Base-by-base conservation (phyloP, 164 flowering plant genomes). In the Piper betle region DNA sequence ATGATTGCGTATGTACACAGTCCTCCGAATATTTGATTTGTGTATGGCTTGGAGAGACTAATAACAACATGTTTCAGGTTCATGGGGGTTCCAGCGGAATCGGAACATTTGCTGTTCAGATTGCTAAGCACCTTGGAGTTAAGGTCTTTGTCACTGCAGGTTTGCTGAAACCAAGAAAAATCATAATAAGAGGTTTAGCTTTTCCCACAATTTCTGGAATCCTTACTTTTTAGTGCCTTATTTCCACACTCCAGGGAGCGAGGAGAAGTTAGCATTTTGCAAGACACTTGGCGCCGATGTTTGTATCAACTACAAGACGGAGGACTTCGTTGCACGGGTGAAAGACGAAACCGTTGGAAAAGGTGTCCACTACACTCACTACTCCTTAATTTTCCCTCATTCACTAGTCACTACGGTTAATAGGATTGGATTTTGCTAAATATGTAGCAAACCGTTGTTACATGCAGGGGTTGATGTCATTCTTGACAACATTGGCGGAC, bases 51-150 rank as follows among this genome's bases (percentile, higher is more conserved):
- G 33, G 33, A 25, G 33, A 2, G 33, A 25, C 33, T 25, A 25
- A 25, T 25, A 25, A 25, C 33, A 46, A 46, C 4, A 39, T 54
- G 52, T 72, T 72, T 68, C 79, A 86, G 97, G 66, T 88, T 72
- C 97, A 93, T 73, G 98, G 94, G 37, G 98, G 97, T 39, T 89
- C 98, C 46, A 89, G 98, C 69, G 97, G 98, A 64, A 93, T 93
- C 58, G 96, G 98, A 39, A 89, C 92, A 18, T 93, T 93, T 79
- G 97, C 94, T 0, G 81, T 93, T 75, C 96, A 93, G 79, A 81
- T 89, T 12, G 98, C 97, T 54, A 87, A 87, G 64, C 74, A 75
- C 70, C 63, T 9, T 42, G 97, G 97, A 64, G 82, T 67, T 12
- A 81, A 68, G 70, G 98, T 89, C 11, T 84, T 93, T 71, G 83